Evolutionary conservation across 306 rosid species (phyloP).

Genomic region (Quercus gilva): DNA sequence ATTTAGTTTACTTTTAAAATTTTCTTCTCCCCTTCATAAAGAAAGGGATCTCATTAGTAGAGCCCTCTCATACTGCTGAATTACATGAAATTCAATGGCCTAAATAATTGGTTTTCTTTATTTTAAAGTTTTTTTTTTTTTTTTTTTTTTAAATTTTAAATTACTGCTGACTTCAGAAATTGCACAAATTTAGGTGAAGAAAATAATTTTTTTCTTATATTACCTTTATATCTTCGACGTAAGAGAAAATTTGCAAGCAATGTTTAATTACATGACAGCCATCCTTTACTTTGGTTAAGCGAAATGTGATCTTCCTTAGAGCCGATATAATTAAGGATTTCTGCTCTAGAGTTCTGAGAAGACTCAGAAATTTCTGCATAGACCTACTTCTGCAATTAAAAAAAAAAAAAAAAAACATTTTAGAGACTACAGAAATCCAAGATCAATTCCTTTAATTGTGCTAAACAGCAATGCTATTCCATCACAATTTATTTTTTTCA

Average conservation of each 20-base stretch:
- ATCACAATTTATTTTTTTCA: neutral
- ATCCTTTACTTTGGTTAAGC: conserved; percentile 19
- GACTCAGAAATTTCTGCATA: conserved; percentile 26
- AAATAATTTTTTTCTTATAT: neutral
- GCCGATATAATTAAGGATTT: neutral
- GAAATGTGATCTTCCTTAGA: conserved; percentile 9
- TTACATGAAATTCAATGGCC: too few species aligned
- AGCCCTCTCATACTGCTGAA: too few species aligned
- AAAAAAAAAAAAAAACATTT: neutral
- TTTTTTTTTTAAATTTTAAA: too few species aligned
- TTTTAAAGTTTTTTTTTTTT: too few species aligned
- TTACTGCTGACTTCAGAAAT: too few species aligned
- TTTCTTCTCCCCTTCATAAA: too few species aligned
- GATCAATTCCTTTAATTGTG: neutral
- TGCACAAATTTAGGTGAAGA: too few species aligned
- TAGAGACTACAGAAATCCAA: neutral
- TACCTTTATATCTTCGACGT: neutral
- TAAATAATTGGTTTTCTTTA: too few species aligned
- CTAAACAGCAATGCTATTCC: neutral
- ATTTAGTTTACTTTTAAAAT: too few species aligned
- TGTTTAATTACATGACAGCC: conserved; percentile 31
- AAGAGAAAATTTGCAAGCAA: conserved; percentile 22
- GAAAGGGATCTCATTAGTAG: too few species aligned
- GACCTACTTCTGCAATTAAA: conserved; percentile 27
- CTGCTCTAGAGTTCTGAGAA: neutral